phyloP scores from a whole-genome alignment of 495 filamentous ascomycete genomes.

The Penicillium flavigenum region DNA sequence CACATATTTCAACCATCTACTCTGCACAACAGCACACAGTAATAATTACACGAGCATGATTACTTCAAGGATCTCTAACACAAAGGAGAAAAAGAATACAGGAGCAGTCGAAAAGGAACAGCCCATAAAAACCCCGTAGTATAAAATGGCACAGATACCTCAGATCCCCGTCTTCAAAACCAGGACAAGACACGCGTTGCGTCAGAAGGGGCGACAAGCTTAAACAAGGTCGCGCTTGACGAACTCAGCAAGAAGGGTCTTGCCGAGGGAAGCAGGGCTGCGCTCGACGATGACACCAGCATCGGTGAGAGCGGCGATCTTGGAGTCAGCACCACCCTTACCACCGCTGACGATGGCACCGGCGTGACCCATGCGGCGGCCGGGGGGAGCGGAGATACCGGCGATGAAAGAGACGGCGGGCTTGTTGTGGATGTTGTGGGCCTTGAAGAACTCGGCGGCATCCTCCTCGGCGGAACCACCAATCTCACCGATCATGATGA shows the following conservation, averaged over 20 bases:
- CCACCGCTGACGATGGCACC: constrained; percentile 96
- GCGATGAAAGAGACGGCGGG: constrained; percentile 98
- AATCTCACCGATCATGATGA: constrained; percentile 99
- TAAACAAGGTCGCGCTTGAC: constrained; percentile 94
- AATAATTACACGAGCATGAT: constrained; percentile 35
- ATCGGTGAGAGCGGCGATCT: constrained; percentile 89
- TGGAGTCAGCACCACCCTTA: constrained; percentile 95
- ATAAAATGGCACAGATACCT: constrained; percentile 30
- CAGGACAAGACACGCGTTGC: constrained; percentile 20
- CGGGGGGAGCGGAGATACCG: constrained; percentile 94
- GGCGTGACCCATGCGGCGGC: constrained; percentile 97
- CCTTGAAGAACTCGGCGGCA: constrained; percentile 91
- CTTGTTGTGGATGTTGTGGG: constrained; percentile 88
- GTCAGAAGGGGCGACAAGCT: constrained; percentile 26
- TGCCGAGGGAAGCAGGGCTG: constrained; percentile 86
- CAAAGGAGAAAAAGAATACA: constrained; percentile 39
- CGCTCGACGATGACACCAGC: constrained; percentile 96
- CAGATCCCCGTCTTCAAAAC: constrained; percentile 20
- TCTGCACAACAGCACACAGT: constrained; percentile 14
- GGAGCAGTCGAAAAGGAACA: constrained; percentile 25
- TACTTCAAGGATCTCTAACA: constrained; percentile 38
- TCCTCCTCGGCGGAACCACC: constrained; percentile 97
- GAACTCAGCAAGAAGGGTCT: constrained; percentile 91
- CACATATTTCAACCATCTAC: constrained; percentile 7
- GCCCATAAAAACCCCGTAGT: constrained; percentile 24